Percentiles rank a stretch among this genome's conserved stretches.
Evolutionary conservation across 2,329 filamentous ascomycete genomes (phyloP).

Genomic region (Ophiostoma fasciatum): DNA sequence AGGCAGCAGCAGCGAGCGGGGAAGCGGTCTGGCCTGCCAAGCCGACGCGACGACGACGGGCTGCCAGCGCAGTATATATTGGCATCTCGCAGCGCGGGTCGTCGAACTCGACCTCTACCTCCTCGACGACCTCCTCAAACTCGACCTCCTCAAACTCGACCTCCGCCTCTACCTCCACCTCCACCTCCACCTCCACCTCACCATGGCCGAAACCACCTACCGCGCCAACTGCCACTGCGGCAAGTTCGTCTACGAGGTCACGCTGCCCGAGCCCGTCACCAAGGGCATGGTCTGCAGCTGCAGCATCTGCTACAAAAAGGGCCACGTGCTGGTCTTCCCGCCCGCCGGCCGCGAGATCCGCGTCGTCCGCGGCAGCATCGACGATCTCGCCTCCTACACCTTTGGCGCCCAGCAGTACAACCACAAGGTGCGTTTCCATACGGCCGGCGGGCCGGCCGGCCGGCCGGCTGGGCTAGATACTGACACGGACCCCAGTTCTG

Average conservation of each 20-base stretch:
- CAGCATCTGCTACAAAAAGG: constrained; percentile 45
- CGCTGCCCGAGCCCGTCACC: constrained; percentile 40
- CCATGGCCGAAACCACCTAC: constrained; percentile 21
- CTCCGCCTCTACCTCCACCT: no score
- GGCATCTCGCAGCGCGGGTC: no score
- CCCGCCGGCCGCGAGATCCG: constrained; percentile 20
- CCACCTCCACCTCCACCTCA: neutral
- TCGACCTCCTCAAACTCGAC: no score
- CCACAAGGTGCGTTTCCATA: no score
- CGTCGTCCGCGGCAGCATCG: constrained; percentile 31
- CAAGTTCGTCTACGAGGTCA: constrained; percentile 34
- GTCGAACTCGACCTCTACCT: no score
- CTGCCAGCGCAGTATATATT: no score
- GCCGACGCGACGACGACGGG: no score
- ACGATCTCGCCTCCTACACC: constrained; percentile 26
- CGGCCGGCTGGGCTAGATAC: no score
- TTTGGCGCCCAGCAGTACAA: constrained; percentile 24
- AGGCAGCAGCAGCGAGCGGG: no score
- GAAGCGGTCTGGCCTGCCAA: no score
- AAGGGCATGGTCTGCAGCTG: constrained; percentile 46
- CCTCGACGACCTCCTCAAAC: no score
- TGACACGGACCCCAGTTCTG: constrained; percentile 29
- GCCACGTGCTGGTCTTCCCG: constrained; percentile 24
- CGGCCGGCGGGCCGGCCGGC: no score
- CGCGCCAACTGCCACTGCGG: constrained; percentile 45